phyloP scores from a whole-genome alignment of 2,329 filamentous ascomycete species.

The Verticillium albo-atrum region DNA sequence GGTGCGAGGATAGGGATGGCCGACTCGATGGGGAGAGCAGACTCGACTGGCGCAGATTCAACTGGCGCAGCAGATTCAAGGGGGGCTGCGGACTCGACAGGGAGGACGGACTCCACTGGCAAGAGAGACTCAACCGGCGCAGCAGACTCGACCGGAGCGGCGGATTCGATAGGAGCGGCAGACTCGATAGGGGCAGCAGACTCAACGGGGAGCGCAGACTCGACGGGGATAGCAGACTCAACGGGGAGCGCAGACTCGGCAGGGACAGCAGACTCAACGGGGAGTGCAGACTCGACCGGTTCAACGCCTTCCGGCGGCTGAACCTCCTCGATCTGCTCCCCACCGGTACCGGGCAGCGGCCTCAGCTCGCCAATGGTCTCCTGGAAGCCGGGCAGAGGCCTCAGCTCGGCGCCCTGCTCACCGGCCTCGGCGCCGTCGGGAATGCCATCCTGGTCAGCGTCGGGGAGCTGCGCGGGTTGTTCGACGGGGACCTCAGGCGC shows the following conservation, averaged over 20 bases:
- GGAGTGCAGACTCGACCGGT: background rate
- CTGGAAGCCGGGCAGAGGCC: conserved; percentile 1
- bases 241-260: background rate
- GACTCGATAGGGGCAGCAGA: background rate
- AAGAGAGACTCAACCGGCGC: no score
- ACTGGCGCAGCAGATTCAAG: no score
- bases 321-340: background rate
- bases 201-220: background rate
- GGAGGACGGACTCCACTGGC: background rate
- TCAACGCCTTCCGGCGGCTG: background rate
- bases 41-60: background rate
- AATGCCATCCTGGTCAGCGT: background rate
- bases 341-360: background rate
- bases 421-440: background rate
- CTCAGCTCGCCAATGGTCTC: background rate
- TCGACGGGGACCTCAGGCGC: background rate
- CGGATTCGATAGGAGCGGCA: background rate
- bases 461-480: background rate
- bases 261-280: background rate
- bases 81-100: no score
- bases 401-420: conserved; percentile 1
- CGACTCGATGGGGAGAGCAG: background rate
- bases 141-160: background rate
- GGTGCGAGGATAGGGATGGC: background rate
- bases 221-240: background rate